Percentiles rank a stretch among this genome's conserved stretches.
Evolutionary conservation across 257 asterid species (phyloP).

Genomic region (Primulina eburnea): DNA sequence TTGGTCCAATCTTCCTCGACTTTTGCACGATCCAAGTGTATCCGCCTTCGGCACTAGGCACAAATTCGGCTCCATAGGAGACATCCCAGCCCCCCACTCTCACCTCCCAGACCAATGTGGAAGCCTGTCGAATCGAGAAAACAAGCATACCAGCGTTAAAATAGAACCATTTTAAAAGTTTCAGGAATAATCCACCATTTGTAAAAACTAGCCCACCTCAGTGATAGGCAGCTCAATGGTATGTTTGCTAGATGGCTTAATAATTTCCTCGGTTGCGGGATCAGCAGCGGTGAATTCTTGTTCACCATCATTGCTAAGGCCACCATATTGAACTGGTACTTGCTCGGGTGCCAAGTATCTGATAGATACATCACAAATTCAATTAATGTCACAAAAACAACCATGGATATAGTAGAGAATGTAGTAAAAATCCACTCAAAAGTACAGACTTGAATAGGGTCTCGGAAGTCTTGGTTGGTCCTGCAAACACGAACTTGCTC

Average conservation of each 20-base stretch:
- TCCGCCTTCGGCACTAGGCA: conserved; percentile 56
- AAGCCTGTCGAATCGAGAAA: conserved; percentile 34
- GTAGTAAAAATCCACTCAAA: background rate
- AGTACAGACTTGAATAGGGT: conserved; percentile 13
- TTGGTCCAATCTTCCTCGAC: conserved; percentile 54
- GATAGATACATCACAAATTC: conserved; percentile 16
- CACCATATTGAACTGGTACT: conserved; percentile 65
- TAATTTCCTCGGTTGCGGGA: conserved; percentile 45
- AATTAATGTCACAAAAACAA: background rate
- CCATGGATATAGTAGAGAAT: background rate
- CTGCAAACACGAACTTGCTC: conserved; percentile 22
- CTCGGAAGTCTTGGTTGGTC: conserved; percentile 3
- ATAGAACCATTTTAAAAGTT: background rate
- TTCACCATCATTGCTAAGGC: conserved; percentile 56
- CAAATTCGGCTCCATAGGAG: conserved; percentile 59
- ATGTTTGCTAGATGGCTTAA: conserved; percentile 58
- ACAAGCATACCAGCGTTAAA: background rate
- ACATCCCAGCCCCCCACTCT: conserved; percentile 70
- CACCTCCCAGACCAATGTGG: conserved; percentile 59
- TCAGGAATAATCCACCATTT: background rate
- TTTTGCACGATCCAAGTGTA: conserved; percentile 67
- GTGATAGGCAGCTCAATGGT: conserved; percentile 54
- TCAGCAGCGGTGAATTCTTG: conserved; percentile 45
- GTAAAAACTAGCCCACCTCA: conserved; percentile 36
- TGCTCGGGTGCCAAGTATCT: conserved; percentile 71